These are phyloP conservation scores for Xylaria sp. DNA, from an alignment of 2,329 filamentous ascomycete species.

Conservation along the genomic window DNA sequence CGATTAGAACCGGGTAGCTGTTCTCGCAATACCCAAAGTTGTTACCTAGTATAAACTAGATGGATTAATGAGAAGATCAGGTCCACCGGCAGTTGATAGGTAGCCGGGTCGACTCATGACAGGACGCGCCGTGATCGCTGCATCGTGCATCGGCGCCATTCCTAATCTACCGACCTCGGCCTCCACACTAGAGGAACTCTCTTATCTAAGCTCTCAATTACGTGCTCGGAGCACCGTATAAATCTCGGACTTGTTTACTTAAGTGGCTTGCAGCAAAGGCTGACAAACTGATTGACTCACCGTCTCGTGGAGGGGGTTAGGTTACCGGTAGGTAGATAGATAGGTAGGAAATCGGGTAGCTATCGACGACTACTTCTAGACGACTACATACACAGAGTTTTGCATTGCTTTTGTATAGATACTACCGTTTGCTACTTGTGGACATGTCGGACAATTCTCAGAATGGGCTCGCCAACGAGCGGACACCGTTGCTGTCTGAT, in stretches of 20 bases:
- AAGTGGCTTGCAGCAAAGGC: not conserved
- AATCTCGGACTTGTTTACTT: not conserved
- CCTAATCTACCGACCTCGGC: conserved; percentile 21
- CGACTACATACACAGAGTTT: not conserved
- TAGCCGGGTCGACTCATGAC: not conserved
- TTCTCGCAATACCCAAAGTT: not conserved
- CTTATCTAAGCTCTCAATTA: not conserved
- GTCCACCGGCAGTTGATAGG: not conserved
- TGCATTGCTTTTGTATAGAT: not conserved
- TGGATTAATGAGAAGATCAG: not conserved
- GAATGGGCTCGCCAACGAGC: conserved; percentile 24
- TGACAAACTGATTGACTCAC: conserved; percentile 6
- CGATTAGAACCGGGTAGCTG: not conserved
- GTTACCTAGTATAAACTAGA: not conserved
- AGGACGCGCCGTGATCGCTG: not conserved
- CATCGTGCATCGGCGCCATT: conserved; percentile 16
- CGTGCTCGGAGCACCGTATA: too few relatives aligned
- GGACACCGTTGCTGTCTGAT: conserved; percentile 40
- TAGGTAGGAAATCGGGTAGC: not conserved
- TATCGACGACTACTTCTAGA: not conserved
- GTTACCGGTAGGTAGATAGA: not conserved
- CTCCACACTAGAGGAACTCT: conserved; percentile 6
- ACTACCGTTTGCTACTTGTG: not conserved
- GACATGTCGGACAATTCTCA: conserved; percentile 25
- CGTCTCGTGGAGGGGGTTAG: not conserved